phyloP scores from a whole-genome alignment of 176 grass and related monocot species.

The Panicum miliaceum region DNA sequence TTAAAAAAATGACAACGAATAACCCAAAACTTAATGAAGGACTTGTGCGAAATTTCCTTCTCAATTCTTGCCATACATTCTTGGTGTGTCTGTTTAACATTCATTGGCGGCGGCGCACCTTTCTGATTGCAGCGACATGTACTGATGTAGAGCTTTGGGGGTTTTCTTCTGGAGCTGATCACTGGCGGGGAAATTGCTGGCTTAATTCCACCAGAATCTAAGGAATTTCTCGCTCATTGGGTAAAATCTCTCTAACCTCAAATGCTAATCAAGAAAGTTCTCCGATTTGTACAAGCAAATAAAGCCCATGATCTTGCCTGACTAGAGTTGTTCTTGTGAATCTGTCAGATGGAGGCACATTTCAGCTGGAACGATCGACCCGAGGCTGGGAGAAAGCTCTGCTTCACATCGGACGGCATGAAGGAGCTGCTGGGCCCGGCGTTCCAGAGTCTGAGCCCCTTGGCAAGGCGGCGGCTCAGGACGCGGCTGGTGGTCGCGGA shows the following conservation, averaged over 20 bases:
- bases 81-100: not conserved
- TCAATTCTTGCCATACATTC: too few relatives aligned
- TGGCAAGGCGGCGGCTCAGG: conserved; percentile 61
- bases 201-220: conserved; percentile 51
- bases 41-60: too few relatives aligned
- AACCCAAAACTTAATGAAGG: too few relatives aligned
- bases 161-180: conserved; percentile 91
- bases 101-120: conserved; percentile 47
- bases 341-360: conserved; percentile 64
- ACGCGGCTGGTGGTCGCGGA: conserved; percentile 68
- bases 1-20: too few relatives aligned
- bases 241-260: conserved; percentile 45
- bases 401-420: conserved; percentile 93
- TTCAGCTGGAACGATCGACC: conserved; percentile 55
- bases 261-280: not conserved
- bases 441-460: conserved; percentile 66
- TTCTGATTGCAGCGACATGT: conserved; percentile 86
- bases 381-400: conserved; percentile 63
- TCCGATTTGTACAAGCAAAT: not conserved
- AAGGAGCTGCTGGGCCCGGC: conserved; percentile 60
- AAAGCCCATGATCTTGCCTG: not conserved
- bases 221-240: conserved; percentile 52
- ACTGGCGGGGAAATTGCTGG: conserved; percentile 55
- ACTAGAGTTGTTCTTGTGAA: not conserved
- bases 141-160: conserved; percentile 87